phyloP scores from a whole-genome alignment of 1,284 basidiomycete genomes.

The Xanthoconium separans region DNA sequence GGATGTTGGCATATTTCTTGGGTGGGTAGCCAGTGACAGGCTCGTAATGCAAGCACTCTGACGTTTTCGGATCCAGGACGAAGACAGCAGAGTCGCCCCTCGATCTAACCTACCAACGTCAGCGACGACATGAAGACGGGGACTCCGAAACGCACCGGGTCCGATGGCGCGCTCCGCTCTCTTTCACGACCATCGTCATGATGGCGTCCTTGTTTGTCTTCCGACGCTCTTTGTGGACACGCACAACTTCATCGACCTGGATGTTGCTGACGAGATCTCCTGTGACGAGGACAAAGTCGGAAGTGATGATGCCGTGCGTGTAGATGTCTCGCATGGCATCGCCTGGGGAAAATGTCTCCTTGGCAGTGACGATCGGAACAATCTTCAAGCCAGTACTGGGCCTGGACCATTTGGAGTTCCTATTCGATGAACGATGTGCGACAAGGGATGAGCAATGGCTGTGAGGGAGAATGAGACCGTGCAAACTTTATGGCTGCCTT shows the following conservation, averaged over 20 bases:
- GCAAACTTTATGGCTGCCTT: slow-evolving; percentile 78
- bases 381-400: slow-evolving; percentile 80
- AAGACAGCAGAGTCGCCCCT: slow-evolving; percentile 71
- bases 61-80: slow-evolving; percentile 71
- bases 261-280: slow-evolving; percentile 95
- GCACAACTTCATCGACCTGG: slow-evolving; percentile 85
- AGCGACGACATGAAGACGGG: slow-evolving; percentile 1
- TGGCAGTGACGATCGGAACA: slow-evolving; percentile 83
- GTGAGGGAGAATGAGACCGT: slow-evolving; percentile 9
- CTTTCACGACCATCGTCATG: slow-evolving; percentile 94
- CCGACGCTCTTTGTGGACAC: slow-evolving; percentile 85
- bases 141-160: slow-evolving; percentile 57
- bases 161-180: slow-evolving; percentile 67
- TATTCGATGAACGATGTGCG: slow-evolving; percentile 28
- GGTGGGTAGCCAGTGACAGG: slow-evolving; percentile 64
- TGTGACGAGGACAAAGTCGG: slow-evolving; percentile 92
- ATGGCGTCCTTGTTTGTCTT: slow-evolving; percentile 89
- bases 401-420: slow-evolving; percentile 79
- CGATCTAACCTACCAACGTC: slow-evolving; percentile 44
- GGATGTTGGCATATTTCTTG: slow-evolving; percentile 58
- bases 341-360: slow-evolving; percentile 87
- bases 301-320: slow-evolving; percentile 87
- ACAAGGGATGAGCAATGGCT: slow-evolving; percentile 16
- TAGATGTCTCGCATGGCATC: slow-evolving; percentile 98
- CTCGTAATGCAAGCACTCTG: slow-evolving; percentile 79